phyloP scores from a whole-genome alignment of 768 basidiomycete genomes.

The Imleria badia region DNA sequence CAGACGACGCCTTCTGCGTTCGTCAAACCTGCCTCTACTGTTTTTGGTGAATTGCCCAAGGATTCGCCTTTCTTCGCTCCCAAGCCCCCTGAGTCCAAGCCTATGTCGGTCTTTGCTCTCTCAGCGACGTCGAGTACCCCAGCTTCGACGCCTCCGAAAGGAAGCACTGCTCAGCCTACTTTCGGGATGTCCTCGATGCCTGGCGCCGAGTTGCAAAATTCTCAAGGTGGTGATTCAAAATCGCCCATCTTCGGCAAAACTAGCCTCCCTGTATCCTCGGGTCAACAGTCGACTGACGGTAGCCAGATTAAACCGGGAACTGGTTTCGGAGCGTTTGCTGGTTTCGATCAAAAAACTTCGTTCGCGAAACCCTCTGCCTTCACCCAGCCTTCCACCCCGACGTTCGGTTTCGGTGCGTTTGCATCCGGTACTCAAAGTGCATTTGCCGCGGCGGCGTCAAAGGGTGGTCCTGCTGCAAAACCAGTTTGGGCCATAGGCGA shows the following conservation, averaged over 20 bases:
- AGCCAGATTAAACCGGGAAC: conserved; percentile 33
- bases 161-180: conserved; percentile 25
- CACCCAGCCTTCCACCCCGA: conserved; percentile 7
- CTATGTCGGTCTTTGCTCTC: conserved; percentile 41
- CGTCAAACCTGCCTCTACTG: conserved; percentile 37
- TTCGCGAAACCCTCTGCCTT: conserved; percentile 28
- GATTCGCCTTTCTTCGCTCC: conserved; percentile 57
- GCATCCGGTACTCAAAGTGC: conserved; percentile 28
- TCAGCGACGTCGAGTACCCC: conserved; percentile 14
- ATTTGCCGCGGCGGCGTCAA: conserved; percentile 27
- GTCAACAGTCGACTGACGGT: conserved; percentile 15
- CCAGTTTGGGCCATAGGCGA: conserved; percentile 22
- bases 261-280: conserved; percentile 6
- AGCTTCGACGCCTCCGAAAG: conserved; percentile 24
- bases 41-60: conserved; percentile 35
- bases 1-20: conserved; percentile 36
- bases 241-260: conserved; percentile 35
- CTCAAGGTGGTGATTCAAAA: conserved; percentile 26
- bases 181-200: conserved; percentile 42
- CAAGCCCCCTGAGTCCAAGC: conserved; percentile 29
- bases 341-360: conserved; percentile 26
- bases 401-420: conserved; percentile 37
- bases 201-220: conserved; percentile 4
- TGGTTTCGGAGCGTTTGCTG: conserved; percentile 35
- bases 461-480: conserved; percentile 16